These are phyloP conservation scores for Tubosaeta sp. DNA, from an alignment of 768 basidiomycete species.

Conservation along the genomic window DNA sequence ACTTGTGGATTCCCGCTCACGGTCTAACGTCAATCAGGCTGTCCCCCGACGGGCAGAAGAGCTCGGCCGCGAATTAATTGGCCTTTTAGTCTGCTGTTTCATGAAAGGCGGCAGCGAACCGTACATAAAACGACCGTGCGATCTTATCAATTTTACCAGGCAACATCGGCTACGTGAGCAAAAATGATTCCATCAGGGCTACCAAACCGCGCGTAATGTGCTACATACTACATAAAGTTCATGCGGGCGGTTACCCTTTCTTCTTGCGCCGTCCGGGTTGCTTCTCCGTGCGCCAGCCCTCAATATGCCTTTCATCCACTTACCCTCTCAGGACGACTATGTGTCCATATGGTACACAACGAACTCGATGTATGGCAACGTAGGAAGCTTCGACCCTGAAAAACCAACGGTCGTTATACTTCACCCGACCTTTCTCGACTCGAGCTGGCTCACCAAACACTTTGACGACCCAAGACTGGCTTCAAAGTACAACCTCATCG, in stretches of 20 bases:
- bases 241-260: slow-evolving; percentile 5
- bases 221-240: slow-evolving; percentile 16
- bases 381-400: slow-evolving; percentile 60
- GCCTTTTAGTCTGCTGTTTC: no score
- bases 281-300: slow-evolving; percentile 33
- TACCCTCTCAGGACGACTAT: slow-evolving; percentile 59
- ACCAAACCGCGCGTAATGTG: slow-evolving; percentile 7
- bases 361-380: slow-evolving; percentile 54
- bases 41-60: background rate
- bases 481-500: slow-evolving; percentile 61
- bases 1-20: slow-evolving; percentile 5
- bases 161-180: slow-evolving; percentile 20
- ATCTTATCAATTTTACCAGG: slow-evolving; percentile 16
- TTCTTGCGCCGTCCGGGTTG: slow-evolving; percentile 2
- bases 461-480: slow-evolving; percentile 63
- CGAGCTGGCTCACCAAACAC: slow-evolving; percentile 62
- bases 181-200: slow-evolving; percentile 20
- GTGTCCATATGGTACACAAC: slow-evolving; percentile 71
- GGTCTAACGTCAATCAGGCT: slow-evolving; percentile 14
- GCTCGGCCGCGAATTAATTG: background rate
- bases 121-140: background rate
- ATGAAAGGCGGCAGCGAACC: no score
- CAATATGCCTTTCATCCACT: slow-evolving; percentile 66
- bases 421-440: slow-evolving; percentile 66
- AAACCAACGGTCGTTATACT: slow-evolving; percentile 67